phyloP scores from a whole-genome alignment of 192 early-diverging fungal species.

The Podila epigama region DNA sequence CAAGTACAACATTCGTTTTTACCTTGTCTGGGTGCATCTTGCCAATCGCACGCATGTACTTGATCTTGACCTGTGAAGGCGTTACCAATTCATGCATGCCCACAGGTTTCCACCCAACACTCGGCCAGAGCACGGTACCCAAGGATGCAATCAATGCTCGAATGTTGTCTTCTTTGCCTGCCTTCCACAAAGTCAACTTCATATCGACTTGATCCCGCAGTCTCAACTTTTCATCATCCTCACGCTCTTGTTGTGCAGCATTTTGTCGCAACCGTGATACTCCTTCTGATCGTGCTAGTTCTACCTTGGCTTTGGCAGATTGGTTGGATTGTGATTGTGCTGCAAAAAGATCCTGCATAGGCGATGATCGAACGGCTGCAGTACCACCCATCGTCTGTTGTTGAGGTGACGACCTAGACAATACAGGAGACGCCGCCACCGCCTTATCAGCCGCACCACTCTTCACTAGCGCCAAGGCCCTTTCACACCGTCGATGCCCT shows the following conservation, averaged over 20 bases:
- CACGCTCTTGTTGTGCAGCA: conserved; percentile 70
- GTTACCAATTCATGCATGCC: conserved; percentile 88
- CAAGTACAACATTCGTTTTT: neutral
- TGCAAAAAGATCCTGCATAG: conserved; percentile 37
- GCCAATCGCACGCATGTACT: conserved; percentile 91
- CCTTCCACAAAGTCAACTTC: conserved; percentile 77
- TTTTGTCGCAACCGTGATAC: conserved; percentile 80
- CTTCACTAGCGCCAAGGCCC: conserved; percentile 44
- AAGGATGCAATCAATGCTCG: conserved; percentile 87
- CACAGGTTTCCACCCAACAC: conserved; percentile 75
- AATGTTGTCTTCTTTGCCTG: conserved; percentile 90
- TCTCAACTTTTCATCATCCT: conserved; percentile 79
- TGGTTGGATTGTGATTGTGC: conserved; percentile 17
- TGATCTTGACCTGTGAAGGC: conserved; percentile 86
- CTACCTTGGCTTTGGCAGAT: conserved; percentile 16
- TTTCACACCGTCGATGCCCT: conserved; percentile 58
- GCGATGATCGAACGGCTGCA: conserved; percentile 4
- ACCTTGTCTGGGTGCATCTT: conserved; percentile 97
- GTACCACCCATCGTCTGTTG: neutral
- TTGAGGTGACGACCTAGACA: conserved; percentile 1
- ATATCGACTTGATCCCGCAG: conserved; percentile 83
- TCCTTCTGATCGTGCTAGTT: conserved; percentile 30
- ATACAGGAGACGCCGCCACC: neutral
- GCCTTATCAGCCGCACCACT: conserved; percentile 1
- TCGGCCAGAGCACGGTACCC: conserved; percentile 79